These are phyloP conservation scores for Tricholoma matsutake DNA, from an alignment of 768 basidiomycete genomes.

Conservation along the genomic window DNA sequence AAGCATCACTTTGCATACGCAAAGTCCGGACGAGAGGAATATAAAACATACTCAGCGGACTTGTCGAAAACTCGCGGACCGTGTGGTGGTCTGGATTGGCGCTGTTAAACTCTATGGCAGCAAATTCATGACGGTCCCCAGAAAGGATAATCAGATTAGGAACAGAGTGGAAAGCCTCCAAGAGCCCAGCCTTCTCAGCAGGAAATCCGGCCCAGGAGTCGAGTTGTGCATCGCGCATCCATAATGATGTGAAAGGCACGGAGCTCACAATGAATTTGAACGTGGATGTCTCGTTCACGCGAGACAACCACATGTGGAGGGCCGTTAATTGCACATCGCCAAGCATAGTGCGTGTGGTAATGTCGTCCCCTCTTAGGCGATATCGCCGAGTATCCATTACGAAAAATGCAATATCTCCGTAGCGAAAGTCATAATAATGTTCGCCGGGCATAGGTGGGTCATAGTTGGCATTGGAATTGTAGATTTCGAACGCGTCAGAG, in stretches of 20 bases:
- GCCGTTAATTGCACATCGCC: constrained; percentile 62
- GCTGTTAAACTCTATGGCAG: constrained; percentile 58
- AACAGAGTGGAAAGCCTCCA: constrained; percentile 57
- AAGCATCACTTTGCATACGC: constrained; percentile 39
- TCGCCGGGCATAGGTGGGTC: constrained; percentile 42
- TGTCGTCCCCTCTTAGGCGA: constrained; percentile 9
- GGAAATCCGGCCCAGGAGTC: constrained; percentile 72
- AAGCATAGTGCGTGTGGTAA: constrained; percentile 56
- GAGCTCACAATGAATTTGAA: constrained; percentile 79
- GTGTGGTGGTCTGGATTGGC: constrained; percentile 32
- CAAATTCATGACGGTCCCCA: constrained; percentile 80
- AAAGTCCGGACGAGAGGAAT: constrained; percentile 59
- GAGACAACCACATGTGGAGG: constrained; percentile 58
- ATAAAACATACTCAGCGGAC: constrained; percentile 69
- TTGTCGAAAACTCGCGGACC: constrained; percentile 65
- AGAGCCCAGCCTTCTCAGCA: constrained; percentile 54
- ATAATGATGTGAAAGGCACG: constrained; percentile 73
- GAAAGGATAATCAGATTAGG: constrained; percentile 70
- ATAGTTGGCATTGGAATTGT: constrained; percentile 64
- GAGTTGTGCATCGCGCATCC: constrained; percentile 57
- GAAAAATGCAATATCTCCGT: constrained; percentile 72
- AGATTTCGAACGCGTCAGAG: constrained; percentile 54
- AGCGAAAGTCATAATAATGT: constrained; percentile 58
- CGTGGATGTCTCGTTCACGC: constrained; percentile 67
- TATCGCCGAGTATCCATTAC: constrained; percentile 64